phyloP scores from a whole-genome alignment of 495 filamentous ascomycete genomes.

The Neurospora sp. region DNA sequence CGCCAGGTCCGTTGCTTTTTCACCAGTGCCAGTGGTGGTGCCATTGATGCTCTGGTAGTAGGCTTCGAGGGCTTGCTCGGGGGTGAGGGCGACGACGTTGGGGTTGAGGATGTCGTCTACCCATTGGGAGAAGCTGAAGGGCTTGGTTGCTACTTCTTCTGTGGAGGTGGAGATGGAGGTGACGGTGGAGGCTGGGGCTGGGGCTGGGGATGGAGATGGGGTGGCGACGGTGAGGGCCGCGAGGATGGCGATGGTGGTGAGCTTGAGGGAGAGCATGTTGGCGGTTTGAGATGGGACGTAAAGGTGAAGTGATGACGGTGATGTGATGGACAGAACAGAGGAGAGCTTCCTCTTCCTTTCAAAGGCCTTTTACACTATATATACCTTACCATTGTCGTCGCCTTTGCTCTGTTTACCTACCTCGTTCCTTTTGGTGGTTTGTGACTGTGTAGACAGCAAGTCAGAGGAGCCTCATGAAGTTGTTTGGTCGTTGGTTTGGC shows the following conservation, averaged over 20 bases:
- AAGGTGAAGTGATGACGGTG: background rate
- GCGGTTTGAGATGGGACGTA: background rate
- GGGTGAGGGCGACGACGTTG: background rate
- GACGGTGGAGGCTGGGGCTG: background rate
- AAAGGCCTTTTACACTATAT: background rate
- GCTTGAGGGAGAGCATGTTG: background rate
- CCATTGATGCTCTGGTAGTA: background rate
- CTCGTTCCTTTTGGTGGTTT: background rate
- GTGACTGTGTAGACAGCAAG: background rate
- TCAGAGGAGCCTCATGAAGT: background rate
- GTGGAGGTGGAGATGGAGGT: background rate
- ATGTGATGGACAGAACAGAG: background rate
- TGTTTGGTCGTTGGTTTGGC: background rate
- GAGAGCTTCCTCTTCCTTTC: background rate
- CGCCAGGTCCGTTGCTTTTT: background rate
- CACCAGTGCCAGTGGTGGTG: background rate
- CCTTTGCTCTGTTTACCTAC: background rate
- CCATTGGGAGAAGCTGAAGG: background rate
- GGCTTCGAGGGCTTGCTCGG: background rate
- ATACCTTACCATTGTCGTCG: background rate
- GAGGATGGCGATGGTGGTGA: background rate
- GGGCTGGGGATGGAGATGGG: background rate
- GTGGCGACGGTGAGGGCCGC: background rate
- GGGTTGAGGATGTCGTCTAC: background rate
- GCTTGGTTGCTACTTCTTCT: background rate